Conservation (phyloP, 129 eudicot genomes). For the Sambucus nigra region DNA sequence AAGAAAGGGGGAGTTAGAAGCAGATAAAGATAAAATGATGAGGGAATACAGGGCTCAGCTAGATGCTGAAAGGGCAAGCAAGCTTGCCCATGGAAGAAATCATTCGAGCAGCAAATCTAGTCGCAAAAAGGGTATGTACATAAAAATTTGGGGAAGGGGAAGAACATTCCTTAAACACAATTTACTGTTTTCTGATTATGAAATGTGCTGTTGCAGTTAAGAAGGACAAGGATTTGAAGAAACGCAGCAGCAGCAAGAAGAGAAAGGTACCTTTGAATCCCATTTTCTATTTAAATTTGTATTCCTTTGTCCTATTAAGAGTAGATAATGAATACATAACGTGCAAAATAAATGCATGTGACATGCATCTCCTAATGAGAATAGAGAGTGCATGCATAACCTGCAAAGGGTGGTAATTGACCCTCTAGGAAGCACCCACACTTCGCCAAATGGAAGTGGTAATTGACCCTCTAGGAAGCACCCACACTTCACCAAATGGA, state of each 20-base stretch:
- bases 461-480: no score
- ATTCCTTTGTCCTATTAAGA: no score
- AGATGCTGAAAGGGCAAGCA: slow-evolving; percentile 92
- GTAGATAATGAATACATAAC: no score
- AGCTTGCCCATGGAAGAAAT: slow-evolving; percentile 88
- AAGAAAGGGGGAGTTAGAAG: slow-evolving; percentile 86
- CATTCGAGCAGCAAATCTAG: slow-evolving; percentile 62
- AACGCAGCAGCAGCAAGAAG: slow-evolving; percentile 86
- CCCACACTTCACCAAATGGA: no score
- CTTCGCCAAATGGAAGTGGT: no score
- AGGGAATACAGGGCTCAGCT: slow-evolving; percentile 90
- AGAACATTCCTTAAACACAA: not conserved
- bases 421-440: no score
- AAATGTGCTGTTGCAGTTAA: slow-evolving; percentile 41
- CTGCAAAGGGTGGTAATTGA: no score
- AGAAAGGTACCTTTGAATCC: slow-evolving; percentile 51
- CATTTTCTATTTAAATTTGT: not conserved
- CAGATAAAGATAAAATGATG: slow-evolving; percentile 96
- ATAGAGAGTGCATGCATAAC: no score
- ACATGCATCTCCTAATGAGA: no score
- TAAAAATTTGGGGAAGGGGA: not conserved
- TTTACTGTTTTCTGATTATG: slow-evolving; percentile 1
- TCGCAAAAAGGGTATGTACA: slow-evolving; percentile 52
- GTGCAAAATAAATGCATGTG: no score
- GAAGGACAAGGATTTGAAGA: slow-evolving; percentile 73